phyloP scores from a whole-genome alignment of 2,329 filamentous ascomycete genomes.

The Venturia oleaginea region DNA sequence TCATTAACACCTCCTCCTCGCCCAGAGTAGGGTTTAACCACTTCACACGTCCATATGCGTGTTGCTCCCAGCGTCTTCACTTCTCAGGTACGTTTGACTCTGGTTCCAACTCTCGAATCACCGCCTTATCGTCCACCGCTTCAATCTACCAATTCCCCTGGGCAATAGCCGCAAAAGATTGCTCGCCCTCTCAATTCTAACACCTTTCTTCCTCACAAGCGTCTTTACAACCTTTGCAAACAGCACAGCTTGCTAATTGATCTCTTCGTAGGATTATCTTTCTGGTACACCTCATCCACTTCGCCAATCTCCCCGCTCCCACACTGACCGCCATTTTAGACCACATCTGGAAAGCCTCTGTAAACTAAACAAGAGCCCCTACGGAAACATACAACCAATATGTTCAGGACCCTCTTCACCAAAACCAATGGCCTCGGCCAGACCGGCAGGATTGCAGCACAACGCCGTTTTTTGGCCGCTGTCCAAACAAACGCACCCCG shows the following conservation, averaged over 20 bases:
- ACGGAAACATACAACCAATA: constrained; percentile 28
- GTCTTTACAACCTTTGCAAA: background rate
- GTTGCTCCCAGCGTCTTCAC: constrained; percentile 40
- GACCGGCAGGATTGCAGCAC: constrained; percentile 34
- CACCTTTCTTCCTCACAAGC: background rate
- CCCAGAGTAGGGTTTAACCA: background rate
- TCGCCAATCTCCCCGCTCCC: constrained; percentile 16
- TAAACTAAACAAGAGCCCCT: constrained; percentile 40
- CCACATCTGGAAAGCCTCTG: constrained; percentile 60
- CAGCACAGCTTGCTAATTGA: background rate
- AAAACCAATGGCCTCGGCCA: constrained; percentile 37
- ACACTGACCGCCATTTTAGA: constrained; percentile 33
- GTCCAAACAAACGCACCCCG: constrained; percentile 62
- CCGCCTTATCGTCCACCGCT: background rate
- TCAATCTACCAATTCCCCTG: background rate
- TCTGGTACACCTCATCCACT: constrained; percentile 38
- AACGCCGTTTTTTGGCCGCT: constrained; percentile 52
- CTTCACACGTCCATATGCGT: constrained; percentile 8
- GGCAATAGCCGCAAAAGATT: background rate
- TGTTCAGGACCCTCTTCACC: constrained; percentile 48
- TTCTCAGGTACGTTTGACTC: constrained; percentile 38
- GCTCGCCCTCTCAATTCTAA: background rate
- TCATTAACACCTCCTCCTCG: background rate
- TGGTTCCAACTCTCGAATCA: background rate
- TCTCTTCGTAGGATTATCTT: constrained; percentile 49